Conservation (phyloP, 768 basidiomycete genomes). For the Lactarius sanguifluus region DNA sequence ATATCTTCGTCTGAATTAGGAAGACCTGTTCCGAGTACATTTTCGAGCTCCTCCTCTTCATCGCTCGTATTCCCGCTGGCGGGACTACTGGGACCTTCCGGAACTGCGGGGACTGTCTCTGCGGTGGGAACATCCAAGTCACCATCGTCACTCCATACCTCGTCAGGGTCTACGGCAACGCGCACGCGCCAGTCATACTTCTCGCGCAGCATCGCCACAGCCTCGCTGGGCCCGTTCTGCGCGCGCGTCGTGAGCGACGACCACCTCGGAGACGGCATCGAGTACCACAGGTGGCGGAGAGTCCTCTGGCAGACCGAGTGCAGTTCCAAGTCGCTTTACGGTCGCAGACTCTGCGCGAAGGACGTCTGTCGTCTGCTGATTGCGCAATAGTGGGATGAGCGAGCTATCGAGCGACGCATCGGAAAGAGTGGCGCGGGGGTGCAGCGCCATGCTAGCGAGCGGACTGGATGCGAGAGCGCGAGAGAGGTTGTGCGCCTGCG, state of each 20-base stretch:
- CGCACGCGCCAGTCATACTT: constrained; percentile 82
- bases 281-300: constrained; percentile 31
- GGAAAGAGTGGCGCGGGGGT: constrained; percentile 56
- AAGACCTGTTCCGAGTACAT: constrained; percentile 28
- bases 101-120: constrained; percentile 65
- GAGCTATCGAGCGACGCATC: constrained; percentile 72
- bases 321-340: constrained; percentile 63
- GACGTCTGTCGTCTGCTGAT: constrained; percentile 78
- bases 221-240: constrained; percentile 77
- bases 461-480: constrained; percentile 57
- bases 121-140: constrained; percentile 51
- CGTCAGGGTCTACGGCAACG: constrained; percentile 76
- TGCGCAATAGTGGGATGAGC: constrained; percentile 71
- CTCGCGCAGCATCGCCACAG: constrained; percentile 74
- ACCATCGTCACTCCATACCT: constrained; percentile 62
- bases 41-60: constrained; percentile 30
- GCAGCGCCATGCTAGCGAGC: constrained; percentile 66
- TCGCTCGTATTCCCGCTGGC: constrained; percentile 28
- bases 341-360: constrained; percentile 68
- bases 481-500: constrained; percentile 78
- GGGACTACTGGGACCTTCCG: constrained; percentile 63
- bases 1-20: constrained; percentile 27
- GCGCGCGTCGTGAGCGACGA: constrained; percentile 68
- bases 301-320: constrained; percentile 46
- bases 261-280: constrained; percentile 43